Conservation (phyloP, 371 early-diverging fungal genomes). For the Blakeslea trispora region DNA sequence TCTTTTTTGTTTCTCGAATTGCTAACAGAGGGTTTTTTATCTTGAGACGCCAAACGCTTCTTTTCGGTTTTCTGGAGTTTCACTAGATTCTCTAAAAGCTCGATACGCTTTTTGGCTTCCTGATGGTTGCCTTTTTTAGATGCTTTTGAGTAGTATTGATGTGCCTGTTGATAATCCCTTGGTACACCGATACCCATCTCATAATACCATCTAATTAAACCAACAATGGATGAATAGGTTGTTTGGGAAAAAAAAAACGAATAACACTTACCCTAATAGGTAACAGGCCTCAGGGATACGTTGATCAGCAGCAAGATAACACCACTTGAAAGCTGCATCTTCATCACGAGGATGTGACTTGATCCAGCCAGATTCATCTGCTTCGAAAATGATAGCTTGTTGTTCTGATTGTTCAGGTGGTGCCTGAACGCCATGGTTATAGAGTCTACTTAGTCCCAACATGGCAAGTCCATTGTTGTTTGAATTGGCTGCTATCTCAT, state of each 20-base stretch:
- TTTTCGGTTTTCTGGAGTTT: constrained; percentile 19
- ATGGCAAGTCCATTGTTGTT: constrained; percentile 29
- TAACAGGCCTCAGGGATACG: constrained; percentile 41
- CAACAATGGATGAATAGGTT: too few species aligned
- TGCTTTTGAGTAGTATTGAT: constrained; percentile 37
- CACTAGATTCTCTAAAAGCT: constrained; percentile 16
- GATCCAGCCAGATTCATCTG: constrained; percentile 45
- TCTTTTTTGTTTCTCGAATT: constrained; percentile 8
- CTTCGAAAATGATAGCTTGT: constrained; percentile 21
- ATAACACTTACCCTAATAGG: constrained; percentile 37
- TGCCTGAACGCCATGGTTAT: constrained; percentile 38
- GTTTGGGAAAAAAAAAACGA: constrained; percentile 1
- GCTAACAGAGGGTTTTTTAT: background rate
- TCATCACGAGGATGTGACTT: constrained; percentile 40
- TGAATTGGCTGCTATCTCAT: constrained; percentile 31
- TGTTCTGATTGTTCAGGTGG: constrained; percentile 30
- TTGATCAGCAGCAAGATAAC: constrained; percentile 40
- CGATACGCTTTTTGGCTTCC: constrained; percentile 14
- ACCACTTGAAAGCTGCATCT: constrained; percentile 50
- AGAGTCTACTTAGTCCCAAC: constrained; percentile 35
- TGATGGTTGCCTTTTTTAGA: constrained; percentile 32
- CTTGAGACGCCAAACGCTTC: constrained; percentile 8
- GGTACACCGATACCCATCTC: constrained; percentile 48
- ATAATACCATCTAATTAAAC: constrained; percentile 43
- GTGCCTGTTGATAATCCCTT: constrained; percentile 34